Evolutionary conservation across 441 rosid genomes (phyloP), one percentile per base, ranked within the genome.

Genomic region (Dalechampia spathulata): DNA sequence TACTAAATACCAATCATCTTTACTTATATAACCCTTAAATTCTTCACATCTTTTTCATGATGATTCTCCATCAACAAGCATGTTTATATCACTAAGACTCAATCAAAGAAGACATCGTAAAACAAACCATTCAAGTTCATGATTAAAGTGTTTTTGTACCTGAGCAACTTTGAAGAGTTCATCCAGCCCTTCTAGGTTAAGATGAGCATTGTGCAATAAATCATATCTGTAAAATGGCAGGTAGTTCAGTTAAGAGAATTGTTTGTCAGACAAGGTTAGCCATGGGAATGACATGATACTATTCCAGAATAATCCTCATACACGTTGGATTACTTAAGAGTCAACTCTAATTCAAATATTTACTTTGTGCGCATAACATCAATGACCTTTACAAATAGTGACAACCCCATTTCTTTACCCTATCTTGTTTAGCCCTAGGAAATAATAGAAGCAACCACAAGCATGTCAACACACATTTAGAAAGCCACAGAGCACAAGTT

Each of bases 161-260:
- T 95, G 98, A 68, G 94, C 95, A 81, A 95, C 97, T 72, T 85
- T 83, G 78, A 91, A 95, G 78, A 95, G 97, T 72, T 85, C 91
- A 59, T 82, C 83, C 71, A 95, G 72, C 47, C 96, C 97, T 60
- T 86, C 87, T 50, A 95, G 78, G 69, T 91, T 83, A 61, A 95
- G 99, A 73, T 95, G 99, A 53, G 92, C 88, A 78, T 95, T 95
- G 77, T 91, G 99, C 80, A 95, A 72, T 58, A 91, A 85, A 81
- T 95, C 98, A 63, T 91, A 95, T 73, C 98, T 95, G 78, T 26
- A 67, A 64, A 62, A 39, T 39, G 30, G 19, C 1, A 42, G 22
- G 14, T 42, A 57, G 57, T 47, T 52, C 47, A 66, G 55, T 12
- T 1, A n/a, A 65, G 61, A 43, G 56, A 23, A 51, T 12, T 25